Evolutionary conservation across 768 basidiomycete species (phyloP).

Genomic region (Phaeotremella fagi): DNA sequence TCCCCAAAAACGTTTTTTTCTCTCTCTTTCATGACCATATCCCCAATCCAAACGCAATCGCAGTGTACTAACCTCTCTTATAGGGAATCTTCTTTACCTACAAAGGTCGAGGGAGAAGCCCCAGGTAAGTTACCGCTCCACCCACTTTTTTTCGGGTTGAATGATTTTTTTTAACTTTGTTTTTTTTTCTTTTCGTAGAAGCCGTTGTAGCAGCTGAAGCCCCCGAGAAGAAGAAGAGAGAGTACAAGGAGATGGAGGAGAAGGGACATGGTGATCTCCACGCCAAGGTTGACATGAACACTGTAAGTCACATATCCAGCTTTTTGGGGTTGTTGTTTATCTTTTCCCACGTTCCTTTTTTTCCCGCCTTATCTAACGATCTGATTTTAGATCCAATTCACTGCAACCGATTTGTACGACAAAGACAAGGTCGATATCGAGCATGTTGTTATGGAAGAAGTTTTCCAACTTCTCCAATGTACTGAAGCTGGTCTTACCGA

Average conservation of each 20-base stretch:
- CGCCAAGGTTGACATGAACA: constrained; percentile 45
- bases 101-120: constrained; percentile 23
- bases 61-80: too few relatives aligned
- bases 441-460: constrained; percentile 92
- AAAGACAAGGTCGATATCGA: constrained; percentile 99
- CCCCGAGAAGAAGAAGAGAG: constrained; percentile 43
- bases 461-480: constrained; percentile 92
- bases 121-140: constrained; percentile 19
- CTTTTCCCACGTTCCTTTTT: neutral
- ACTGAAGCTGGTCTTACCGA: constrained; percentile 68
- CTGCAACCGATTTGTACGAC: constrained; percentile 61
- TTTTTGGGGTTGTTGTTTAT: neutral
- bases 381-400: constrained; percentile 46
- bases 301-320: constrained; percentile 21
- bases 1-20: too few relatives aligned
- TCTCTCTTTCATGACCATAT: too few relatives aligned
- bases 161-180: too few relatives aligned
- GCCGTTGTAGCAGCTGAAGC: too few relatives aligned
- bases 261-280: constrained; percentile 39
- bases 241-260: constrained; percentile 48
- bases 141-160: too few relatives aligned
- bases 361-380: constrained; percentile 1
- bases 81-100: constrained; percentile 27
- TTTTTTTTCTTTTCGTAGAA: too few relatives aligned
- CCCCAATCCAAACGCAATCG: too few relatives aligned